Conservation (phyloP, 164 flowering plant species). For the Piper longum region DNA sequence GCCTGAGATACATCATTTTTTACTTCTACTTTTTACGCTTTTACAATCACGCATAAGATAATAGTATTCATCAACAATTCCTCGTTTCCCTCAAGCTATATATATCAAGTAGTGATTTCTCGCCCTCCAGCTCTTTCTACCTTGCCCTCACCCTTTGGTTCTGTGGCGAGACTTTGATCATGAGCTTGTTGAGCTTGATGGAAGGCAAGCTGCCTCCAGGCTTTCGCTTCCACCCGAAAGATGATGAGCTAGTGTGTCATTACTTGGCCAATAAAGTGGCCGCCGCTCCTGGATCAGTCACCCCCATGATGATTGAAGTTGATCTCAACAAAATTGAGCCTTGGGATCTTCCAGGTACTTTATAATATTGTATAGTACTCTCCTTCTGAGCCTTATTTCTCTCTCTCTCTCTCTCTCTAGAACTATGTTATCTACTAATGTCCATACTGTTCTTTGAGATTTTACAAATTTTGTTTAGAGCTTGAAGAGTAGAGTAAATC, state of each 20-base stretch:
- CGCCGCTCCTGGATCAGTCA: constrained; percentile 11
- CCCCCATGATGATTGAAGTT: constrained; percentile 38
- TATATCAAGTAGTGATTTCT: too few species aligned
- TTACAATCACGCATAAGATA: too few species aligned
- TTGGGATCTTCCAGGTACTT: constrained; percentile 76
- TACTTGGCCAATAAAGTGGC: constrained; percentile 40
- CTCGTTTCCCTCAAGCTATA: too few species aligned
- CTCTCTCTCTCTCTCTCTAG: not conserved
- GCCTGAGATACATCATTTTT: too few species aligned
- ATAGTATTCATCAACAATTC: too few species aligned
- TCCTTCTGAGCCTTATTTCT: not conserved
- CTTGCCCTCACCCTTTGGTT: not conserved
- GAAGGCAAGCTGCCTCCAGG: constrained; percentile 71
- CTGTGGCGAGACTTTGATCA: not conserved
- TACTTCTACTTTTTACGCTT: too few species aligned
- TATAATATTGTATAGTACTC: not conserved
- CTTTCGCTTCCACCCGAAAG: constrained; percentile 70
- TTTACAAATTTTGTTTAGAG: too few species aligned
- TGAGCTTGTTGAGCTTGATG: constrained; percentile 42
- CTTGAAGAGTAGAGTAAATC: too few species aligned
- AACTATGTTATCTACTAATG: not conserved
- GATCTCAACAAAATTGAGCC: constrained; percentile 79
- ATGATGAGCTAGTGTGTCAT: constrained; percentile 64
- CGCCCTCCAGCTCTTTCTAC: not conserved
- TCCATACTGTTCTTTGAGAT: not conserved